These are phyloP conservation scores for Aspergillus bombycis DNA, from an alignment of 2,329 filamentous ascomycete species.

Conservation along the genomic window DNA sequence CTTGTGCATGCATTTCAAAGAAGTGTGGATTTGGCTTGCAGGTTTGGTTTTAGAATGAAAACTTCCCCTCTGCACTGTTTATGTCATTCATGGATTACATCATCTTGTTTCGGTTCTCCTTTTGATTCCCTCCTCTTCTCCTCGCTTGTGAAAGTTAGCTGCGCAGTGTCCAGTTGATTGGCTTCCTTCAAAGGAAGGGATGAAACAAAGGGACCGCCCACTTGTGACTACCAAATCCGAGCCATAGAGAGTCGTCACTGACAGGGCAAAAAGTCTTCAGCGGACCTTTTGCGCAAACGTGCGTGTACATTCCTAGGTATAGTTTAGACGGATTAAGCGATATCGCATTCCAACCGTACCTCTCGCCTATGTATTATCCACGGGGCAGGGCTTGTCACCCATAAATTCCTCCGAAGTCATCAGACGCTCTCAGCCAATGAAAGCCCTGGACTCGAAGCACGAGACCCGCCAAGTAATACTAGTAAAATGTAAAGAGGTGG, in stretches of 20 bases:
- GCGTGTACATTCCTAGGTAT: background rate
- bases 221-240: background rate
- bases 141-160: background rate
- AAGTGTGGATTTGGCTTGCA: background rate
- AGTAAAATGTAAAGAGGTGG: background rate
- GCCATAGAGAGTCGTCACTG: constrained; percentile 2
- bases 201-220: constrained; percentile 3
- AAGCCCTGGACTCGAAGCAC: constrained; percentile 6
- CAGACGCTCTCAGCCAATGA: constrained; percentile 8
- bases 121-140: background rate
- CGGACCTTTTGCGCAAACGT: background rate
- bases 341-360: background rate
- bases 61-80: background rate
- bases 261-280: background rate
- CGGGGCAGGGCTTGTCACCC: background rate
- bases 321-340: constrained; percentile 1
- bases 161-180: background rate
- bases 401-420: constrained; percentile 10
- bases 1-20: background rate
- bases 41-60: constrained; percentile 5
- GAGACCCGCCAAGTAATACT: constrained; percentile 7
- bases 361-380: background rate
- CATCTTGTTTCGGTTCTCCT: background rate
- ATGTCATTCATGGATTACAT: background rate
- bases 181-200: constrained; percentile 1